Evolutionary conservation across 768 basidiomycete genomes (phyloP).

Genomic region (Chiua virens): DNA sequence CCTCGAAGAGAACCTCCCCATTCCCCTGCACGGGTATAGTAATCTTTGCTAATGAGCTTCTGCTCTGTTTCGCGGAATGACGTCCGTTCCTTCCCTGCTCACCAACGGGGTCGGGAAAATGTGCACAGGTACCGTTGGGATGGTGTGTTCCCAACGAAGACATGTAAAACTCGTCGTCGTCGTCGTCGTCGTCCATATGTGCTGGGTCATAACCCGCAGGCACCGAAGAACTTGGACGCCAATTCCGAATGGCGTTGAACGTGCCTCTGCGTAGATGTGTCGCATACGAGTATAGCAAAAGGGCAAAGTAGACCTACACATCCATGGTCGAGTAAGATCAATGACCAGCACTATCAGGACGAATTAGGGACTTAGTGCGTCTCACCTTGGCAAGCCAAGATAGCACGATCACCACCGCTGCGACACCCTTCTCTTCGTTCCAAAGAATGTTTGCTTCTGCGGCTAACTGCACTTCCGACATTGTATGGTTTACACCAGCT

Average conservation of each 20-base stretch:
- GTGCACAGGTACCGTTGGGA: conserved; percentile 45
- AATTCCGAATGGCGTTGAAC: conserved; percentile 72
- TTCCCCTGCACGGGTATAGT: conserved; percentile 43
- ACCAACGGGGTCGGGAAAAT: conserved; percentile 64
- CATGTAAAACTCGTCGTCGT: conserved; percentile 67
- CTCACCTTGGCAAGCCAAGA: conserved; percentile 90
- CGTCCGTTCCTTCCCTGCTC: conserved; percentile 43
- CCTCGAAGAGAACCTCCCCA: conserved; percentile 62
- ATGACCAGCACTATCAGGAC: not conserved
- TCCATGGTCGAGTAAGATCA: conserved; percentile 3
- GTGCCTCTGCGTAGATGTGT: conserved; percentile 89
- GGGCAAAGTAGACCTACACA: conserved; percentile 83
- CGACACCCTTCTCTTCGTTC: conserved; percentile 85
- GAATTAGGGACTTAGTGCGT: not conserved
- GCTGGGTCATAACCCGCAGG: conserved; percentile 27
- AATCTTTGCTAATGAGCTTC: conserved; percentile 25
- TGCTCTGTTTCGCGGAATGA: conserved; percentile 26
- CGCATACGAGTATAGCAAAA: conserved; percentile 90
- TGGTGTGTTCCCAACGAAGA: conserved; percentile 53
- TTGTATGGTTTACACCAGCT: conserved; percentile 48
- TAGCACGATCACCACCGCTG: conserved; percentile 69
- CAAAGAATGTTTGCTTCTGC: conserved; percentile 80
- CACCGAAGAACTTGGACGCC: conserved; percentile 19
- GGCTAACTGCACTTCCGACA: conserved; percentile 65
- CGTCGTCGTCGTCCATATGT: conserved; percentile 57